Evolutionary conservation across 2,329 filamentous ascomycete species (phyloP).

Genomic region (Dryadomyces quercivorus): DNA sequence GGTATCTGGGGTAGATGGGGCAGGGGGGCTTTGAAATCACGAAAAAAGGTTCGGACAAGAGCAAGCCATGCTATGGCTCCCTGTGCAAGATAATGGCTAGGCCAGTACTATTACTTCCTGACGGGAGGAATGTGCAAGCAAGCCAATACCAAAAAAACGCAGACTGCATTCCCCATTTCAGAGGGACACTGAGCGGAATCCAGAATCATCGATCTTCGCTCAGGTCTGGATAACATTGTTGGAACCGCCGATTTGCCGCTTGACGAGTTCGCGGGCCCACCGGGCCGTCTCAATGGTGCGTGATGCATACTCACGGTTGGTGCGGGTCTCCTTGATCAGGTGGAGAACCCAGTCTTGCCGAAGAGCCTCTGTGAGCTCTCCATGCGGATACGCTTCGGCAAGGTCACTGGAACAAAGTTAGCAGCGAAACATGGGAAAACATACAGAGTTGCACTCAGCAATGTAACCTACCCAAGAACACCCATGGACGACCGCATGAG

Average conservation of each 20-base stretch:
- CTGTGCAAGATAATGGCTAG: background rate
- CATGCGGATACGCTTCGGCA: conserved; percentile 83
- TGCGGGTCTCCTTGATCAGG: conserved; percentile 85
- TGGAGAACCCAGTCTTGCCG: conserved; percentile 80
- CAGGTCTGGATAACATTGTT: conserved; percentile 39
- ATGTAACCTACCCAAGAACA: conserved; percentile 68
- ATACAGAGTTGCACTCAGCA: background rate
- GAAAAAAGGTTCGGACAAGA: background rate
- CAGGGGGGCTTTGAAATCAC: background rate
- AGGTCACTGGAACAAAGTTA: conserved; percentile 53
- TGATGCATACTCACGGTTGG: conserved; percentile 72
- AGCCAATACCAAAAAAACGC: background rate
- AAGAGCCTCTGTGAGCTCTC: conserved; percentile 75
- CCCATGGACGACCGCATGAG: conserved; percentile 93
- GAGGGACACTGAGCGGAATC: background rate
- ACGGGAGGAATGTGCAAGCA: background rate
- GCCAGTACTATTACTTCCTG: background rate
- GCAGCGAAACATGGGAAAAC: background rate
- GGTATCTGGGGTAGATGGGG: conserved; percentile 1
- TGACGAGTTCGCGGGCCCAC: conserved; percentile 96
- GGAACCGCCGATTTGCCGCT: conserved; percentile 61
- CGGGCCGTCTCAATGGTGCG: conserved; percentile 90
- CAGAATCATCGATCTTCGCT: conserved; percentile 10
- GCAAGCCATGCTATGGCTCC: background rate
- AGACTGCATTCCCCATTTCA: background rate